Percentiles rank a stretch among this genome's conserved stretches.
Conservation (phyloP, 495 filamentous ascomycete genomes). For the Baudoinia panamericana region DNA sequence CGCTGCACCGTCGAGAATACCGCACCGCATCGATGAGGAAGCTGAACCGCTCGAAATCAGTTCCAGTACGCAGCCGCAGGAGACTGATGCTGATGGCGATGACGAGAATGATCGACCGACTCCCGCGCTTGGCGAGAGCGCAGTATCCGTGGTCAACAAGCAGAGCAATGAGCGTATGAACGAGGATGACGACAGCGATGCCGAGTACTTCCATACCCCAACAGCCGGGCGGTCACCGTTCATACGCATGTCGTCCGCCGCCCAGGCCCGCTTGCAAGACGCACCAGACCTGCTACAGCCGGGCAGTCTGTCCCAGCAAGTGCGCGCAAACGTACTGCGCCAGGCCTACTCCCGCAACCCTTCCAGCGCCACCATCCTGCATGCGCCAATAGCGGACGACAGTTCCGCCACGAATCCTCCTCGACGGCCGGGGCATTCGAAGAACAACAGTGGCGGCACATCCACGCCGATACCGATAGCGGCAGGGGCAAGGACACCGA, state of each 20-base stretch:
- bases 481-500: conserved; percentile 35
- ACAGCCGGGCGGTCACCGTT: conserved; percentile 20
- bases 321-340: conserved; percentile 23
- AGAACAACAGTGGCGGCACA: conserved; percentile 36
- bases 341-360: conserved; percentile 36
- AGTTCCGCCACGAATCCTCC: conserved; percentile 27
- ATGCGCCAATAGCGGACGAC: conserved; percentile 39
- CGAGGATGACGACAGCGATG: conserved; percentile 28
- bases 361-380: conserved; percentile 69
- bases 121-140: conserved; percentile 14
- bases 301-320: conserved; percentile 1
- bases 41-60: conserved; percentile 25
- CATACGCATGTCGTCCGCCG: conserved; percentile 17
- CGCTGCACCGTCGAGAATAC: conserved; percentile 12
- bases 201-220: conserved; percentile 29
- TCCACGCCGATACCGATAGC: conserved; percentile 27
- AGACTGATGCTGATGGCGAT: conserved; percentile 61
- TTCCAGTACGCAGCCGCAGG: conserved; percentile 35
- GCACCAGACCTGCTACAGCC: conserved; percentile 1
- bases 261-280: conserved; percentile 8
- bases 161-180: conserved; percentile 15
- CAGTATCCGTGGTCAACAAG: conserved; percentile 19
- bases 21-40: conserved; percentile 25
- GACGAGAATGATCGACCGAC: conserved; percentile 27
- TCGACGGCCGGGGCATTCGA: conserved; percentile 30